Conservation (phyloP, 2,329 filamentous ascomycete species). For the Nigrograna mackinnonii region DNA sequence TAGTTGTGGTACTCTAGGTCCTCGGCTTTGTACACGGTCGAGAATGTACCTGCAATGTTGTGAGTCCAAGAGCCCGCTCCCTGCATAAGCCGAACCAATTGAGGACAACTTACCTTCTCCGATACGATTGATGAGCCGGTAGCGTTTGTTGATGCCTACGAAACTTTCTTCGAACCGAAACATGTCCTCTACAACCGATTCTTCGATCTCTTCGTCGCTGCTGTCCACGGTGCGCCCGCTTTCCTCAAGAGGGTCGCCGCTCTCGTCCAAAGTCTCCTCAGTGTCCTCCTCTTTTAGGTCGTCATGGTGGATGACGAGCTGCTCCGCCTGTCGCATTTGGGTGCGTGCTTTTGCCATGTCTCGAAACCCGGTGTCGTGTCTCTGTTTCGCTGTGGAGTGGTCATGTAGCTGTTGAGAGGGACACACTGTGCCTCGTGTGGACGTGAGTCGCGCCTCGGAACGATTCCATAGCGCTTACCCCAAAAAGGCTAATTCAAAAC, state of each 20-base stretch:
- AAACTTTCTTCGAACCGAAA: slow-evolving; percentile 80
- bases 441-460: slow-evolving; percentile 6
- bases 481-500: slow-evolving; percentile 23
- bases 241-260: slow-evolving; percentile 53
- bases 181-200: slow-evolving; percentile 81
- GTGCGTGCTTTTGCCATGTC: slow-evolving; percentile 37
- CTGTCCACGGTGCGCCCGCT: slow-evolving; percentile 52
- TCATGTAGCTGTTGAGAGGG: background rate
- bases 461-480: slow-evolving; percentile 16
- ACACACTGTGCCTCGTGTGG: background rate
- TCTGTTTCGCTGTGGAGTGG: slow-evolving; percentile 7
- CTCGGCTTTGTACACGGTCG: slow-evolving; percentile 98
- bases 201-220: slow-evolving; percentile 64
- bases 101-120: slow-evolving; percentile 73
- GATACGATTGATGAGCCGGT: slow-evolving; percentile 92
- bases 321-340: slow-evolving; percentile 26
- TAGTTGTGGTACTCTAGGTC: slow-evolving; percentile 84
- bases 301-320: slow-evolving; percentile 30
- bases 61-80: slow-evolving; percentile 25
- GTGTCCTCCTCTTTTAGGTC: slow-evolving; percentile 40
- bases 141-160: slow-evolving; percentile 79
- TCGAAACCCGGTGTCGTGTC: slow-evolving; percentile 8
- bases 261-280: slow-evolving; percentile 50
- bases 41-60: slow-evolving; percentile 77
- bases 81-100: slow-evolving; percentile 30